Evolutionary conservation across 108 stramenopile species (phyloP), one percentile per base, ranked within the genome.

Genomic region (Thalassiosira profunda): DNA sequence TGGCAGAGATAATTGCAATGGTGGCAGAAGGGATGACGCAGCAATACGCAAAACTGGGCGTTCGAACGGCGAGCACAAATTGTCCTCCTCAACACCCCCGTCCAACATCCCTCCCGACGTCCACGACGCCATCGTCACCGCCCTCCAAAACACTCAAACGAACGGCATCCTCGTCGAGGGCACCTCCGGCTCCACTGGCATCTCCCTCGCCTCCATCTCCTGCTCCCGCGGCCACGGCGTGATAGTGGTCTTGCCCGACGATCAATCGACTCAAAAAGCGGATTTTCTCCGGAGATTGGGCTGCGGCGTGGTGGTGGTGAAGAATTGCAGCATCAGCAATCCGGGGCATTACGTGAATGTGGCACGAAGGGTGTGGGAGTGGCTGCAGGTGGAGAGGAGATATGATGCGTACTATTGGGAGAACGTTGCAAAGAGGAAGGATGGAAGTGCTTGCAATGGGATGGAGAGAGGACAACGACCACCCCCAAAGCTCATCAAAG

Each of bases 121-220:
- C 15, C 67, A 79, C 37, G 53, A 53, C 9, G 72, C 76, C 0
- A 79, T 79, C 38, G 55, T 79, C 5, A 89, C 82, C 12, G 79
- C 90, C 12, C 72, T 91, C 25, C 34, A 67, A 46, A 44, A 37
- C 41, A 84, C 86, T 23, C 52, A 76, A 67, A 89, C 86, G 5
- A 83, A 90, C 63, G 81, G 92, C 12, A 34, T 93, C n/a, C 94
- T 98, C 43, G 89, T 98, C 23, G 98, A 98, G 71, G 98, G 98
- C 5, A 97, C 96, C 17, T 93, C 91, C 11, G 98, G 97, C 40
- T 95, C 94, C n/a, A 99, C 98, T 8, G 97, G 97, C 3, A 97
- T 99, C 35, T 86, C 96, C 45, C 64, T 98, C 21, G 96, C 98
- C 0, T 88, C 87, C 2, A 54, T 97, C 28, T 91, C 88, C 46